Base-by-base conservation (phyloP, 2,329 filamentous ascomycete genomes). In the Raffaelea albimanens region DNA sequence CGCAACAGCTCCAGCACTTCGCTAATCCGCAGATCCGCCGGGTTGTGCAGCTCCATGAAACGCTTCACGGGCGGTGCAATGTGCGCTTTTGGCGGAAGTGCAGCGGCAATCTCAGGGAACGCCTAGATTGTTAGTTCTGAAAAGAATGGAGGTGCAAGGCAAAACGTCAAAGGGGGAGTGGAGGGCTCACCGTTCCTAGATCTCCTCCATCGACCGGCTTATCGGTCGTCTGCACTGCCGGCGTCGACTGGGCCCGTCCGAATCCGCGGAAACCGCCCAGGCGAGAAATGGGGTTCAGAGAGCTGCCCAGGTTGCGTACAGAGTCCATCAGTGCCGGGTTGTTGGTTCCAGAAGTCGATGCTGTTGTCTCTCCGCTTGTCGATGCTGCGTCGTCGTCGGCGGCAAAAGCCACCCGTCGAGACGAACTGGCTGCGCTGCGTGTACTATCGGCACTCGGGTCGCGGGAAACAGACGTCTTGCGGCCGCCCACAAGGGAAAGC, bases 251-350 rank as follows among this genome's bases (percentile, higher is more conserved):
- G 20, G 69, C 64, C 45, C 83, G 71, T 1, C 87, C 85, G 57
- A 95, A 91, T 1, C 82, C 82, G 48, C 85, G 80, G 55, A 94
- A 83, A 59, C 82, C 76, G 48, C 77, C 76, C 45, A 95, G 77
- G 45, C 87, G 79, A 40, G 82, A 87, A 61, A 95, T 82, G 3
- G 88, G 88, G 57, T 95, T 95, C 31, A 95, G 70, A 1, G 83
- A 83, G 61, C 77, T 93, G 34, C 87, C 83, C 51, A 95, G 74
- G 60, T 78, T 91, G 47, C 86, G 81, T 70, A 95, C 83, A 13
- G 87, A 87, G 53, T 94, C 87, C 2, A 94, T 77, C 13, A 82
- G 65, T 25, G 85, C 82, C 3, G 83, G 82, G 51, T 75, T 77
- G 47, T 21, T 34, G 14, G 43, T 29, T 4, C 19, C 45, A 25